Conservation (phyloP, 1,284 basidiomycete species). For the Ganoderma leucocontextum region DNA sequence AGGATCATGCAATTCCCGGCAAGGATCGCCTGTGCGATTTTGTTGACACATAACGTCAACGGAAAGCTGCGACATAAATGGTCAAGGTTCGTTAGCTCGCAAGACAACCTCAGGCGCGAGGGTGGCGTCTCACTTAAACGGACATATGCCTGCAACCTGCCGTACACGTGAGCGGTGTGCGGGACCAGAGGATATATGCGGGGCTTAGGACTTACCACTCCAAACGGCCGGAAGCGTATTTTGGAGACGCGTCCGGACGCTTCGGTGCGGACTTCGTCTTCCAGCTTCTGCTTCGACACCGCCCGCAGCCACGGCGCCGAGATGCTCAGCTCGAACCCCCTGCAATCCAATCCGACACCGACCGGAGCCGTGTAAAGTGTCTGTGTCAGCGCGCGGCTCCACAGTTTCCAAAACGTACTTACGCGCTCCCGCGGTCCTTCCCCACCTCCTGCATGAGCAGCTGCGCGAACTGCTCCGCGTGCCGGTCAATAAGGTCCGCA, state of each 20-base stretch:
- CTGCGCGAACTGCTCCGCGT: constrained; percentile 14
- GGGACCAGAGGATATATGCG: not conserved
- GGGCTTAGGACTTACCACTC: constrained; percentile 17
- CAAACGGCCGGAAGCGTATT: constrained; percentile 20
- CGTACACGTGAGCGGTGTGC: not conserved
- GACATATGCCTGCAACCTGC: constrained; percentile 19
- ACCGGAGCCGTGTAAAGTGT: not conserved
- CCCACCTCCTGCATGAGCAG: constrained; percentile 28
- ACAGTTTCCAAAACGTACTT: not conserved
- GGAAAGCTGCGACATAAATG: constrained; percentile 34
- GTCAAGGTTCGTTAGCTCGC: not conserved
- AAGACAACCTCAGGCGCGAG: not conserved
- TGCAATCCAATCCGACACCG: not conserved
- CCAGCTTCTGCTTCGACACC: constrained; percentile 16
- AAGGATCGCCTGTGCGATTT: constrained; percentile 63
- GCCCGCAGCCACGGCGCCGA: constrained; percentile 11
- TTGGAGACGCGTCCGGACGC: constrained; percentile 13
- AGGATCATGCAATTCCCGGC: constrained; percentile 62
- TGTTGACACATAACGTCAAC: constrained; percentile 56
- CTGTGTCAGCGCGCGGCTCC: not conserved
- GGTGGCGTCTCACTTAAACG: constrained; percentile 20
- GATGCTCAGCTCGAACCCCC: constrained; percentile 17
- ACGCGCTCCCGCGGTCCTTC: constrained; percentile 26
- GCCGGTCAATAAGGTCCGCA: constrained; percentile 15
- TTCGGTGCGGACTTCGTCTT: constrained; percentile 17